phyloP scores from a whole-genome alignment of 2,329 filamentous ascomycete genomes.

The Alternaria burnsii region DNA sequence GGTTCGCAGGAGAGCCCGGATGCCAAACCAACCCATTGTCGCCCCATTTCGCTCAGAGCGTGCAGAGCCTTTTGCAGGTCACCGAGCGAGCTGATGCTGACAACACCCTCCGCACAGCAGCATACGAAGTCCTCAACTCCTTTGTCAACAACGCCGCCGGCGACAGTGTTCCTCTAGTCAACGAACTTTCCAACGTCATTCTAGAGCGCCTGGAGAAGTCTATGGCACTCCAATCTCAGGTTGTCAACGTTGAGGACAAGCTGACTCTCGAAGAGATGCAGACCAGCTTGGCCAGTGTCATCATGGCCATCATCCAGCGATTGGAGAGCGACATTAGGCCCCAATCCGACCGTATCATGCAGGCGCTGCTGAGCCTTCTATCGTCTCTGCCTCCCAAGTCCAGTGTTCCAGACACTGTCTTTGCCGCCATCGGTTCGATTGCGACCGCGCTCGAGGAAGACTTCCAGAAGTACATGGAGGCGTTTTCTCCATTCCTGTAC shows the following conservation, averaged over 20 bases:
- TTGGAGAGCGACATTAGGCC: conserved; percentile 91
- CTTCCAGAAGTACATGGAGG: conserved; percentile 97
- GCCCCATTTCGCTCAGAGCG: conserved; percentile 90
- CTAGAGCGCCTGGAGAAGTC: conserved; percentile 92
- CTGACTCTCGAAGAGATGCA: conserved; percentile 98
- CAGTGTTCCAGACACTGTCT: conserved; percentile 91
- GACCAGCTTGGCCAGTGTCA: conserved; percentile 89
- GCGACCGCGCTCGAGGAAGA: conserved; percentile 91
- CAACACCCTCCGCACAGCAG: conserved; percentile 88
- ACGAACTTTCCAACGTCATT: conserved; percentile 83
- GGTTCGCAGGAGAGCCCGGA: conserved; percentile 87
- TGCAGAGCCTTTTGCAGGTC: conserved; percentile 82
- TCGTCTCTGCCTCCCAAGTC: conserved; percentile 82
- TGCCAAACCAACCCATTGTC: conserved; percentile 83
- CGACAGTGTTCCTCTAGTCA: conserved; percentile 83
- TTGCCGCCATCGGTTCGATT: conserved; percentile 90
- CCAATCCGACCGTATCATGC: conserved; percentile 94
- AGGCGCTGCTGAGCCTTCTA: conserved; percentile 82
- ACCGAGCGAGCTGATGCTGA: conserved; percentile 85
- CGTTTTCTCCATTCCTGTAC: conserved; percentile 91
- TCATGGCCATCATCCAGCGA: conserved; percentile 89
- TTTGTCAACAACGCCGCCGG: conserved; percentile 92
- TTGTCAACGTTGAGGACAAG: conserved; percentile 95
- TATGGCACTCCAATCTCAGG: conserved; percentile 86
- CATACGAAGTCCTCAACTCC: conserved; percentile 95